These are phyloP conservation scores for Camillea tinctor DNA, from an alignment of 2,329 filamentous ascomycete species.

Conservation along the genomic window DNA sequence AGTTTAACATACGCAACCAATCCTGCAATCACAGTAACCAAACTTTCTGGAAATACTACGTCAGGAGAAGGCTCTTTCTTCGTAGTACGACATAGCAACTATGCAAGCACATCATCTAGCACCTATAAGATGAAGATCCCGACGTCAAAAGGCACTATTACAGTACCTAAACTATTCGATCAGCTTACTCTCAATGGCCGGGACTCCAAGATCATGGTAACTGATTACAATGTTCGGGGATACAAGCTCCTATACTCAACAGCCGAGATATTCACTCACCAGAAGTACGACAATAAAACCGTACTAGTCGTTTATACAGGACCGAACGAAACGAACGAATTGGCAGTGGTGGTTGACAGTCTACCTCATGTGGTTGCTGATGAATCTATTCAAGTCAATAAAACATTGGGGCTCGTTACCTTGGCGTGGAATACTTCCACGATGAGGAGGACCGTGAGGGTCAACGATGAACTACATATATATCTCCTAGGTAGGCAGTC, in stretches of 20 bases:
- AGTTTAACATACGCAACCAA: constrained; percentile 53
- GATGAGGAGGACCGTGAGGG: constrained; percentile 10
- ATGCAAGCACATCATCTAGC: constrained; percentile 53
- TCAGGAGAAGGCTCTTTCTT: constrained; percentile 53
- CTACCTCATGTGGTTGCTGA: constrained; percentile 1
- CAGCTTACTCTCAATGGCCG: constrained; percentile 58
- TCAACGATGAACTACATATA: constrained; percentile 14
- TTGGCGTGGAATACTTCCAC: constrained; percentile 13
- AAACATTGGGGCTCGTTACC: constrained; percentile 28
- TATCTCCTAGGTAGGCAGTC: constrained; percentile 13
- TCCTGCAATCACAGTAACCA: constrained; percentile 56
- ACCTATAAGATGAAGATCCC: constrained; percentile 63
- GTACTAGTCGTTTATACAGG: constrained; percentile 62
- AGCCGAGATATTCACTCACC: constrained; percentile 66
- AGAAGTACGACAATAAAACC: constrained; percentile 46
- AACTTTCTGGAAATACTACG: constrained; percentile 53
- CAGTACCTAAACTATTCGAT: constrained; percentile 58
- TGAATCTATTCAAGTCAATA: constrained; percentile 10
- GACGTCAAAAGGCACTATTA: constrained; percentile 55
- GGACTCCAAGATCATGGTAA: constrained; percentile 66
- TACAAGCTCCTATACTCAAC: constrained; percentile 63
- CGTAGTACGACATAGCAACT: constrained; percentile 65
- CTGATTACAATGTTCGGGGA: constrained; percentile 61
- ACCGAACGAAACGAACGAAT: constrained; percentile 61
- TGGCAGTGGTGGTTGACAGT: constrained; percentile 37